Conservation (phyloP, 1,284 basidiomycete species). For the Fomes fomentarius region DNA sequence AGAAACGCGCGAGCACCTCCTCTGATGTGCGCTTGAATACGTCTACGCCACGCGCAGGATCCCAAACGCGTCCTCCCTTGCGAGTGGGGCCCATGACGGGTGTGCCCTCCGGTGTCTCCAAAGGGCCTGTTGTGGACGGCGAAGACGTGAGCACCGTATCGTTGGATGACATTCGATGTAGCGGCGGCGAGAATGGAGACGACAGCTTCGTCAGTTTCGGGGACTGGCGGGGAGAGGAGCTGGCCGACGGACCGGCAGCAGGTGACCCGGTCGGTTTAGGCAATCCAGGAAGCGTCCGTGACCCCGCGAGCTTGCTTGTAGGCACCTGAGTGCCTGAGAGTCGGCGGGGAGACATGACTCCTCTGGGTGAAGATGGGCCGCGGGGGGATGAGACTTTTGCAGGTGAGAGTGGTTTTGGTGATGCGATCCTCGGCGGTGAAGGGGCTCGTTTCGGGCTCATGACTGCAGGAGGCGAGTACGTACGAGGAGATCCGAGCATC, state of each 20-base stretch:
- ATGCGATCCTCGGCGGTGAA: constrained; percentile 21
- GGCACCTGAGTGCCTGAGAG: constrained; percentile 23
- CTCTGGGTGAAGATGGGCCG: constrained; percentile 19
- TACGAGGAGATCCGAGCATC: constrained; percentile 35
- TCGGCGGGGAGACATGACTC: constrained; percentile 20
- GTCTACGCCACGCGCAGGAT: constrained; percentile 79
- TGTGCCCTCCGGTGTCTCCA: constrained; percentile 30
- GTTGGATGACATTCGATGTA: constrained; percentile 34
- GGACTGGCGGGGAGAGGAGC: constrained; percentile 28
- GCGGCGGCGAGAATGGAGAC: constrained; percentile 28
- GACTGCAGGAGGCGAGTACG: constrained; percentile 35
- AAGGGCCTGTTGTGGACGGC: constrained; percentile 52
- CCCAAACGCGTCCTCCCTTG: constrained; percentile 63
- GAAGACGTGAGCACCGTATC: constrained; percentile 41
- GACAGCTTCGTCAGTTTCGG: constrained; percentile 29
- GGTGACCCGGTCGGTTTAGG: constrained; percentile 31
- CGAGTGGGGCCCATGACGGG: constrained; percentile 26
- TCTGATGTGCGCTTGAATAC: constrained; percentile 83
- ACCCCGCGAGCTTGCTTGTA: constrained; percentile 26
- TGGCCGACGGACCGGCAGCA: constrained; percentile 21
- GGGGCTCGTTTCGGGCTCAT: constrained; percentile 24
- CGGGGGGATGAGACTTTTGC: constrained; percentile 24
- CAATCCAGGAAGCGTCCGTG: constrained; percentile 26
- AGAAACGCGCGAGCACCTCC: constrained; percentile 77
- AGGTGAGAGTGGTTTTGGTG: constrained; percentile 17